A percentile compares a stretch with the other conserved stretches of the same genome.
phyloP scores from a whole-genome alignment of 169 alveolate genomes.

The Eimeria mitis region DNA sequence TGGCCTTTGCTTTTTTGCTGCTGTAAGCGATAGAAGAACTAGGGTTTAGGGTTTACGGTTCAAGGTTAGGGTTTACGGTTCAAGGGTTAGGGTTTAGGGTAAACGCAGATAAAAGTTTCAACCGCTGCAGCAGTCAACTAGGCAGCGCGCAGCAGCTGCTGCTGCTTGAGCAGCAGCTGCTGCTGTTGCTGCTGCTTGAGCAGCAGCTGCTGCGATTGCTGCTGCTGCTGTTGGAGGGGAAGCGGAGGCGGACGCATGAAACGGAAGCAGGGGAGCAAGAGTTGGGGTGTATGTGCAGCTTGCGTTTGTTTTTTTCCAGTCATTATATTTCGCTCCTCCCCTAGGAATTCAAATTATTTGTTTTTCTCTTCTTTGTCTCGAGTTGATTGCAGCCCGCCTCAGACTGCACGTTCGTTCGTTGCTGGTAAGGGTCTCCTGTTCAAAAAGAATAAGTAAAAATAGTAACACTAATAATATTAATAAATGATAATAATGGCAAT shows the following conservation, averaged over 20 bases:
- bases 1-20: constrained; percentile 32
- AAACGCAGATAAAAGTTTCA: too few species aligned
- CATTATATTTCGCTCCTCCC: constrained; percentile 47
- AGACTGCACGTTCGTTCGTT: constrained; percentile 78
- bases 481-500: too few species aligned
- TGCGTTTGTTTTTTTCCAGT: constrained; percentile 28
- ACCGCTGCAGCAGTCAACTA: too few species aligned
- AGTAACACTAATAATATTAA: too few species aligned
- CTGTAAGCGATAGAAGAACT: neutral
- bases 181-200: neutral
- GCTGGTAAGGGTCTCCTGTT: constrained; percentile 12
- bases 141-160: too few species aligned
- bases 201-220: neutral
- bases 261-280: too few species aligned
- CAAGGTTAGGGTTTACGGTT: too few species aligned
- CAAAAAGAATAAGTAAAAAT: too few species aligned
- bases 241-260: too few species aligned
- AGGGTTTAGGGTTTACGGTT: neutral
- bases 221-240: neutral
- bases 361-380: constrained; percentile 69
- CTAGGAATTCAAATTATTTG: constrained; percentile 45
- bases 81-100: too few species aligned
- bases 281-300: neutral
- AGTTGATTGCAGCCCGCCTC: constrained; percentile 71
- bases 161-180: constrained; percentile 9